Evolutionary conservation across 2,329 filamentous ascomycete genomes (phyloP).

Genomic region (Venturia nashicola): DNA sequence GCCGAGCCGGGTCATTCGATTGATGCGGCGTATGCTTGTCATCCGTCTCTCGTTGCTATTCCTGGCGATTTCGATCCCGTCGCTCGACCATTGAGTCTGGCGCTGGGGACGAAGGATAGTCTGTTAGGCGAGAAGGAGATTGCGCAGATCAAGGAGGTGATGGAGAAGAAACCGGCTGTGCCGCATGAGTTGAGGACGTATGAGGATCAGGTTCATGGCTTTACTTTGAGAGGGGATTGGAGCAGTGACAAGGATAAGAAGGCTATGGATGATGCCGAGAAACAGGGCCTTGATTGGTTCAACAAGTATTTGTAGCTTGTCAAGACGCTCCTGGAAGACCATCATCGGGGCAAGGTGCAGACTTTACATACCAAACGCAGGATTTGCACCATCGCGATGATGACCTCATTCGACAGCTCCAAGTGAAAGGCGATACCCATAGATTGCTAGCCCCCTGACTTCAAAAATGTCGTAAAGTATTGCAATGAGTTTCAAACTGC

Average conservation of each 20-base stretch:
- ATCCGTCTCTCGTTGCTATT: slow-evolving; percentile 29
- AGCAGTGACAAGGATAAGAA: slow-evolving; percentile 32
- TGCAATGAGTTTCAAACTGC: too few species aligned
- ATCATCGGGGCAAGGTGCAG: background rate
- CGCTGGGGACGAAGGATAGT: slow-evolving; percentile 30
- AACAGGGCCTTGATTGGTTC: slow-evolving; percentile 30
- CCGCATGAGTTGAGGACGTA: slow-evolving; percentile 29
- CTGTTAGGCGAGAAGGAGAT: slow-evolving; percentile 26
- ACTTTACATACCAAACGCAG: background rate
- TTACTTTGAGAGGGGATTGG: slow-evolving; percentile 31
- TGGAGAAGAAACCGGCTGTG: slow-evolving; percentile 23
- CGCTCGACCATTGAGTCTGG: slow-evolving; percentile 27
- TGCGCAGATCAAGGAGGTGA: slow-evolving; percentile 24
- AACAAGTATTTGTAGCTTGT: slow-evolving; percentile 20
- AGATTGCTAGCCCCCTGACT: too few species aligned
- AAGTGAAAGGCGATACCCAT: too few species aligned
- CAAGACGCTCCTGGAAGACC: background rate
- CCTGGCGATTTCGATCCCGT: slow-evolving; percentile 31
- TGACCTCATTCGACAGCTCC: too few species aligned
- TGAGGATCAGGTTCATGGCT: slow-evolving; percentile 33
- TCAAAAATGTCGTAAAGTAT: too few species aligned
- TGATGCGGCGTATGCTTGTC: slow-evolving; percentile 30
- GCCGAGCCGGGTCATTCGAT: slow-evolving; percentile 20
- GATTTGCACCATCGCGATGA: background rate
- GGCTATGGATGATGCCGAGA: slow-evolving; percentile 33